phyloP scores from a whole-genome alignment of 2,329 filamentous ascomycete genomes.

The Alternaria triticimaculans region DNA sequence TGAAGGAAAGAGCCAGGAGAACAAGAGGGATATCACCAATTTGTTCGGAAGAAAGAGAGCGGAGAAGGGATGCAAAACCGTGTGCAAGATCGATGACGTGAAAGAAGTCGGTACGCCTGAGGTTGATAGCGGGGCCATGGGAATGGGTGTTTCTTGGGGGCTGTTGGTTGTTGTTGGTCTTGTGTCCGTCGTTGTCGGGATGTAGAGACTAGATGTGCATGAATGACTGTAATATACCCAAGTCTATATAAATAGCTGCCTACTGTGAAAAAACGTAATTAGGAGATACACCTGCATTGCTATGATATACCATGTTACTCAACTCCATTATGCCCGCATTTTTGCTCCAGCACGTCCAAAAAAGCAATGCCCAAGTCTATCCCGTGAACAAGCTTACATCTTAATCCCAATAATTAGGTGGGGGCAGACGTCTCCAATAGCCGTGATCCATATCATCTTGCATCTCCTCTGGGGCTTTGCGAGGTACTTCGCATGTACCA shows the following conservation, averaged over 20 bases:
- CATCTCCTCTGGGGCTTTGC: not conserved
- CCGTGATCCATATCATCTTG: not conserved
- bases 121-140: conserved; percentile 29
- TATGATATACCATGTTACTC: too few relatives aligned
- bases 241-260: too few relatives aligned
- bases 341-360: too few relatives aligned
- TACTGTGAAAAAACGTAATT: too few relatives aligned
- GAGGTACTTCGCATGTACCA: not conserved
- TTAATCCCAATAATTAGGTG: not conserved
- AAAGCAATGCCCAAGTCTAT: too few relatives aligned
- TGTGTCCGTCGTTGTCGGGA: conserved; percentile 25
- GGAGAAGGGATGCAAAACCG: conserved; percentile 40
- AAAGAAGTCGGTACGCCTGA: conserved; percentile 44
- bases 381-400: not conserved
- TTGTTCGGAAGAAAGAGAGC: conserved; percentile 29
- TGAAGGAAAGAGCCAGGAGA: conserved; percentile 19
- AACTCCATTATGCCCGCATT: too few relatives aligned
- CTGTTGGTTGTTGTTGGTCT: conserved; percentile 30
- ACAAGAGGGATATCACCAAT: conserved; percentile 24
- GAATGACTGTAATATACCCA: not conserved
- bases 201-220: conserved; percentile 4
- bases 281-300: too few relatives aligned
- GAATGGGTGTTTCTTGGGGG: conserved; percentile 35
- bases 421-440: not conserved
- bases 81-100: conserved; percentile 49